phyloP scores from a whole-genome alignment of 2,329 filamentous ascomycete genomes.

The Hypoxylon sp. region DNA sequence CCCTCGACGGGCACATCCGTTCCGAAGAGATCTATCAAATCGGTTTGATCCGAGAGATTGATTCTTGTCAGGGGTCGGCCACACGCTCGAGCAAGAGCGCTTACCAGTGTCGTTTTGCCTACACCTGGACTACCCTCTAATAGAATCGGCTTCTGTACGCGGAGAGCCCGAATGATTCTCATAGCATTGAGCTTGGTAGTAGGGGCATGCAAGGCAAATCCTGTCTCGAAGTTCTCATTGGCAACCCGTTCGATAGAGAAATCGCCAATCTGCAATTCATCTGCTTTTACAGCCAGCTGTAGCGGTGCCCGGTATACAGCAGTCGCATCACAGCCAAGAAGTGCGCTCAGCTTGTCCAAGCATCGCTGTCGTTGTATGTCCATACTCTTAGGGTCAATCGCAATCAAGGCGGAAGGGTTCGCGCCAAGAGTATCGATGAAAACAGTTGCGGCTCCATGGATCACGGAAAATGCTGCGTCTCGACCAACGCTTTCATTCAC shows the following conservation, averaged over 20 bases:
- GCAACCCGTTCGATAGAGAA: constrained; percentile 71
- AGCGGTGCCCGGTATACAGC: constrained; percentile 71
- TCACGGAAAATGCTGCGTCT: constrained; percentile 57
- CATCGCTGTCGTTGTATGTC: constrained; percentile 76
- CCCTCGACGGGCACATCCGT: constrained; percentile 96
- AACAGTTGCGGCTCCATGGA: constrained; percentile 93
- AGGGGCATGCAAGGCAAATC: constrained; percentile 84
- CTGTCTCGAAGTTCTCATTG: constrained; percentile 60
- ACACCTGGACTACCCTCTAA: constrained; percentile 98
- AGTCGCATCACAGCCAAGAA: constrained; percentile 71
- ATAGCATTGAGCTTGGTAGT: constrained; percentile 92
- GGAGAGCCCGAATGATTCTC: constrained; percentile 87
- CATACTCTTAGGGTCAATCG: constrained; percentile 74
- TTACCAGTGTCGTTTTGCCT: constrained; percentile 93
- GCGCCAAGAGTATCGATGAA: constrained; percentile 96
- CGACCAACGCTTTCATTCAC: constrained; percentile 72
- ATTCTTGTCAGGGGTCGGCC: constrained; percentile 89
- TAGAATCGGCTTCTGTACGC: constrained; percentile 88
- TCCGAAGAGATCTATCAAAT: constrained; percentile 96
- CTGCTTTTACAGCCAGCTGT: constrained; percentile 62
- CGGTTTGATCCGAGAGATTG: constrained; percentile 97
- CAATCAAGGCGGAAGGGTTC: constrained; percentile 88
- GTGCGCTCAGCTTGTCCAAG: constrained; percentile 72
- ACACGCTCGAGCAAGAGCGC: constrained; percentile 80
- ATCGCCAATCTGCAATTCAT: constrained; percentile 72